Base-by-base conservation (phyloP, 208 protist genomes). In the Angomonas ambiguus region DNA sequence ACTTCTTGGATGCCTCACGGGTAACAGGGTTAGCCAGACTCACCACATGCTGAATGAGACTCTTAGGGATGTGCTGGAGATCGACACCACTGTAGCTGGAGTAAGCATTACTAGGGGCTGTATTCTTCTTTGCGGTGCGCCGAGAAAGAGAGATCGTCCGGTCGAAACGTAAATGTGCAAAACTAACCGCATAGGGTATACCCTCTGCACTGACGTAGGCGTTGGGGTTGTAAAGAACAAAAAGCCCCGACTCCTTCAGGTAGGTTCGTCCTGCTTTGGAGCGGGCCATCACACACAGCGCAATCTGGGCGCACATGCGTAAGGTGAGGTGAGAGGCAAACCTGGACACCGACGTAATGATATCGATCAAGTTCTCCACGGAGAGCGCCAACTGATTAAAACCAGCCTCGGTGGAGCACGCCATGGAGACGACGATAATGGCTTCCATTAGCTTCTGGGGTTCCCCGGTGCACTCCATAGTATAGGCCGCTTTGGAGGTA, bases 161-260 rank as follows among this genome's bases (percentile, higher is more conserved):
- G 32, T 75, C 76, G 57, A 79, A 71, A 42, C 82, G 77, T 42
- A 80, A 66, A 71, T 92, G 78, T 0, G 86, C 83, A 67, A 91
- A 89, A 34, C 83, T 73, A 18, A 96, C 90, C 28, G 87, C 77
- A 63, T 93, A 96, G n/a, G 87, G 85, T 16, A 93, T 78, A 31
- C 90, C 90, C 25, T 87, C 83, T 6, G 74, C 79, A 57, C 90
- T 92, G n/a, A 83, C 81, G 77, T 96, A 96, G 57, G 87, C 90
- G 62, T 84, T 88, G 22, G 76, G 71, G 68, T 88, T 88, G 57
- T 79, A 62, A 24, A 89, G 30, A 2, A 93, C 79, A 31, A 67
- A 62, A 73, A 82, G 81, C 16, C 80, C 82, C 31, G 71, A 65
- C 35, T 69, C 69, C 30, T 51, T 25, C 34, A 93, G 51, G 35